Percentiles rank a stretch among this genome's conserved stretches.
phyloP scores from a whole-genome alignment of 2,329 filamentous ascomycete genomes.

The Aspergillus sp. region DNA sequence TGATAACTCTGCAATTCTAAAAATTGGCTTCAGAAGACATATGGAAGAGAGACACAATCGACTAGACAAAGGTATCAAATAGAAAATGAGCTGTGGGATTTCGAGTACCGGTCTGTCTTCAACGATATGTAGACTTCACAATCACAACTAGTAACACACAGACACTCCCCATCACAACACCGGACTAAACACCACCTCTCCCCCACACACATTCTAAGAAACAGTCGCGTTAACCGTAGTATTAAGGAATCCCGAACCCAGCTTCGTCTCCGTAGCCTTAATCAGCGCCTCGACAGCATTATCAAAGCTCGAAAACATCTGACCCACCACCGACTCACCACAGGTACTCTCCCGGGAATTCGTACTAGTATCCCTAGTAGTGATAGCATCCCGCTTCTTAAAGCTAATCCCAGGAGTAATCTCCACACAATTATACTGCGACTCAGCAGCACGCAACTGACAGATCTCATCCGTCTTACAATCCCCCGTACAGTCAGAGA shows the following conservation, averaged over 20 bases:
- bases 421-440: conserved; percentile 55
- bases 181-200: background rate
- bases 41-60: no score
- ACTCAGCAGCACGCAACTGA: conserved; percentile 36
- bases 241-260: conserved; percentile 17
- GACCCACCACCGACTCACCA: conserved; percentile 20
- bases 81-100: no score
- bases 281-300: conserved; percentile 14
- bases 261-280: conserved; percentile 13
- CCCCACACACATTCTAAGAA: background rate
- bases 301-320: conserved; percentile 21
- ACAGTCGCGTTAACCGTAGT: conserved; percentile 14
- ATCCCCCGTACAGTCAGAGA: conserved; percentile 44
- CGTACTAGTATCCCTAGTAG: background rate
- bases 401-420: conserved; percentile 41
- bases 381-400: conserved; percentile 26
- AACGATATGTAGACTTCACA: no score
- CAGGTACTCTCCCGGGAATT: conserved; percentile 11
- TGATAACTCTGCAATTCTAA: no score
- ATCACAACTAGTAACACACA: no score
- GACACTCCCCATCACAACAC: no score
- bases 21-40: no score
- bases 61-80: no score
- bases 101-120: no score
- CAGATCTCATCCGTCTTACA: conserved; percentile 55